Percentiles rank a stretch among this genome's conserved stretches.
These are phyloP conservation scores for Panus rudis DNA, from an alignment of 768 basidiomycete genomes.

Conservation along the genomic window DNA sequence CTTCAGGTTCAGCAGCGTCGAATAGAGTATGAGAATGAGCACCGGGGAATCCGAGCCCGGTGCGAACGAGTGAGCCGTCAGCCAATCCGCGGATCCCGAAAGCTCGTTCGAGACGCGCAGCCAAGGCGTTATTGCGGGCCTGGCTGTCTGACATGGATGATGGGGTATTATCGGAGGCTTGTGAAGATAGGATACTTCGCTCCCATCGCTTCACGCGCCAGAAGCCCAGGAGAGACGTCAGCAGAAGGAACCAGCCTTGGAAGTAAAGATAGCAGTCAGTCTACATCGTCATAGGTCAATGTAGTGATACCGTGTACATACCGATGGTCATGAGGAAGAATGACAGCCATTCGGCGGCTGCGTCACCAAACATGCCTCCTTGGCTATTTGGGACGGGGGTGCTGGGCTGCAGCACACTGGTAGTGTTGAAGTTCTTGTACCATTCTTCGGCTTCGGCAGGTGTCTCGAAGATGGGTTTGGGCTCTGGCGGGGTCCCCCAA, in stretches of 20 bases:
- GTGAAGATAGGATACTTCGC: constrained; percentile 47
- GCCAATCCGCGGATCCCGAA: too few relatives aligned
- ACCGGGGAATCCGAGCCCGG: constrained; percentile 23
- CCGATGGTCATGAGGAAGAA: constrained; percentile 90
- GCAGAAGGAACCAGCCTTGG: constrained; percentile 83
- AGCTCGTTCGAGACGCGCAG: too few relatives aligned
- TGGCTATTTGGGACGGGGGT: constrained; percentile 7
- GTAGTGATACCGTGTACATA: constrained; percentile 22
- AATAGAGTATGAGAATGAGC: background rate
- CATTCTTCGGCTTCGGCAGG: constrained; percentile 41
- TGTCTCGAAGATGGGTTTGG: constrained; percentile 34
- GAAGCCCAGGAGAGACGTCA: constrained; percentile 76
- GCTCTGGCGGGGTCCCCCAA: constrained; percentile 12
- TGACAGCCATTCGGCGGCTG: constrained; percentile 86
- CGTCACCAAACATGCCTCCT: constrained; percentile 29
- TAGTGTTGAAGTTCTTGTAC: constrained; percentile 23
- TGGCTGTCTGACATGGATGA: constrained; percentile 26
- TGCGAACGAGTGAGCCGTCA: constrained; percentile 22
- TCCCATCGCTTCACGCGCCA: constrained; percentile 87
- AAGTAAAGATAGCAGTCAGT: constrained; percentile 11
- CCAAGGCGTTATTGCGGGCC: too few relatives aligned
- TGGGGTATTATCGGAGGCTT: constrained; percentile 15
- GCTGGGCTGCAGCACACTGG: constrained; percentile 26
- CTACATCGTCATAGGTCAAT: background rate
- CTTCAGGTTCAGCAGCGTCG: constrained; percentile 4